Evolutionary conservation across 495 filamentous ascomycete genomes (phyloP), one percentile per base, ranked within the genome.

Genomic region (Parathielavia hyrcaniae): DNA sequence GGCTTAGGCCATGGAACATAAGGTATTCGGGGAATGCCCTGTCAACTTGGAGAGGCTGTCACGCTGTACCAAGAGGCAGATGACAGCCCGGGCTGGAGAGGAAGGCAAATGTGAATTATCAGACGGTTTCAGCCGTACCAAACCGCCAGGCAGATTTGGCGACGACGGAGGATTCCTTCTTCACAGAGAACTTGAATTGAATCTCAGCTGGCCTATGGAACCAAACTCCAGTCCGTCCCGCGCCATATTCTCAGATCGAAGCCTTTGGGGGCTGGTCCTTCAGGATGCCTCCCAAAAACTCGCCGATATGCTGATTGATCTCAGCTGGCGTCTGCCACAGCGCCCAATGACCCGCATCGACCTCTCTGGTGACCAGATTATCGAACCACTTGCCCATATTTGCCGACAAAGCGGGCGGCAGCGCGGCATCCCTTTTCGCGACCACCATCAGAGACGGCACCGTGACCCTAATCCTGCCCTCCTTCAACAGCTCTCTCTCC

Each of bases 381-480:
- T 83, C 79, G 41, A 90, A 78, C 39, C 70, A 73, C 67, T 77
- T 76, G 17, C 82, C 80, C 88, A 95, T 95, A 0, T 80, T 79
- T 12, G 72, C 75, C 2, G 83, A 75, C 76, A 96, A 76, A 17
- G 72, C 70, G 3, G 88, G 83, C 36, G 83, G 84, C 53, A 96
- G 70, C 36, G 85, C 86, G 6, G 38, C 49, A 61, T 96, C 90
- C 38, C 78, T 77, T n/a, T 75, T 77, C 0, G 87, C 91, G 57
- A 79, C 77, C 50, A 98, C 78, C 64, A 91, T 86, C 59, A 97
- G 76, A 11, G 83, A 75, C 12, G 92, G 92, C 47, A 84, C 73
- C 17, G 80, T 75, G 59, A 95, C 79, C 51, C 58, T 70, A 6
- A 51, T 60, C 64, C 61, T 58, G 19, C 63, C 59, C 50, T 48